Base-by-base conservation (phyloP, 495 filamentous ascomycete species). In the Penicillium tannophilum region DNA sequence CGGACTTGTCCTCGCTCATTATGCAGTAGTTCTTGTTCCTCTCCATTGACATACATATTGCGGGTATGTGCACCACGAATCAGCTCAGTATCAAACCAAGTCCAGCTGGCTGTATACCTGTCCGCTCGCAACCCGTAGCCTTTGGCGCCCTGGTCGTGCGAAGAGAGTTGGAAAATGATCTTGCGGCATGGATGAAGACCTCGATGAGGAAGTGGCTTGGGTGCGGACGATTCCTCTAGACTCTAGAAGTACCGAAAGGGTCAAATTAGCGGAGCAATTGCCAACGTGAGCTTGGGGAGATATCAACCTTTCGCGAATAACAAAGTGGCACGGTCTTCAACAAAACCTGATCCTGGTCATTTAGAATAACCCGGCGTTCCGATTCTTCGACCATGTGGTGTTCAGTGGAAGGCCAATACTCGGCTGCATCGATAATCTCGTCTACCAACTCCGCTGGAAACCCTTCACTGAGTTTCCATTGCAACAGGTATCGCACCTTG, bases 61-160 rank as follows among this genome's bases (percentile, higher is more conserved):
- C 44, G 39, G 17, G 26, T 50, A 28, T 75, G 70, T 8, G 72
- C 71, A 0, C 53, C 58, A 19, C 45, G 71, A 19, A 74, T 64
- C 3, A 79, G 60, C 31, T 86, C 86, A 4, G 76, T 81, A 45
- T 90, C 88, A 62, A 91, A 91, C 88, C 88, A 92, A 0, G 88
- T 90, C 67, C 72, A 89, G 0, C 86, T 87, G 7, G 63, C 71
- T 5, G 71, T 55, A 62, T 83, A 90, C n/a, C 79, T 83, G 42
- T 79, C 70, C 6, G 72, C 65, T 33, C 74, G 60, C 14, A 43
- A 7, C 1, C 28, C 28, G 28, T 0, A 10, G 2, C 54, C 23
- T 1, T 70, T 62, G 5, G 76, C 71, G 3, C 89, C 90, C 64
- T 93, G 90, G 60, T 92, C 90, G 47, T 80, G 79, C 47, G 83